Base-by-base conservation (phyloP, 2,329 filamentous ascomycete genomes). In the Trichophyton simii region DNA sequence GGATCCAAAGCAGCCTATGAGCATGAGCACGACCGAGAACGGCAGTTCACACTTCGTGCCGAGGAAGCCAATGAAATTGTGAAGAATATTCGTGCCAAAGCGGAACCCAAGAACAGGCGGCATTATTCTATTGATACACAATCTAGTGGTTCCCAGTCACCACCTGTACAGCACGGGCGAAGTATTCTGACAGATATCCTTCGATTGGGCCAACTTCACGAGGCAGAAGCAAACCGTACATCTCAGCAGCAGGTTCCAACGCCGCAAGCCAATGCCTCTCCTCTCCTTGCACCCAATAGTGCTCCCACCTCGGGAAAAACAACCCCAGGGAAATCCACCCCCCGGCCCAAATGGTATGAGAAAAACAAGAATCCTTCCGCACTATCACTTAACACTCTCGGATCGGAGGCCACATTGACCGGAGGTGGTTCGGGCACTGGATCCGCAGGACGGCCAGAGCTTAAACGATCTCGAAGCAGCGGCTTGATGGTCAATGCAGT, bases 381-480 rank as follows among this genome's bases (percentile, higher is more conserved):
- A 3, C 52, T 58, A n/a, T 75, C 74, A 9, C 61, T 75, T 8
- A 61, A 67, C 13, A 69, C 70, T 18, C 36, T 63, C 5, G 52
- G 59, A 3, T 68, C 70, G 0, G 50, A 62, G 7, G 11, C 44
- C 18, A 31, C 25, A 6, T 50, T 63, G 36, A 55, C 11, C n/a
- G 36, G 18, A 15, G n/a, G 42, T 18, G 28, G 54, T 25, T 28
- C 11, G 11, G 50, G 25, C 11, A 1, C 31, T 55, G 50, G 28
- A 20, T 18, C 50, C 28, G 9, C 58, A 11, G 50, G 60, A n/a
- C 31, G 34, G 15, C 44, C 68, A 28, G 68, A 69, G 61, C 68
- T 75, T 58, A 72, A 72, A 61, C 70, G 70, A 52, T 74, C 74
- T 6, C 68, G 65, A 52, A 75, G 74, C 60, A 75, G 70, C 57